These are phyloP conservation scores for Sesbania bispinosa DNA, from an alignment of 306 rosid species.

Conservation along the genomic window DNA sequence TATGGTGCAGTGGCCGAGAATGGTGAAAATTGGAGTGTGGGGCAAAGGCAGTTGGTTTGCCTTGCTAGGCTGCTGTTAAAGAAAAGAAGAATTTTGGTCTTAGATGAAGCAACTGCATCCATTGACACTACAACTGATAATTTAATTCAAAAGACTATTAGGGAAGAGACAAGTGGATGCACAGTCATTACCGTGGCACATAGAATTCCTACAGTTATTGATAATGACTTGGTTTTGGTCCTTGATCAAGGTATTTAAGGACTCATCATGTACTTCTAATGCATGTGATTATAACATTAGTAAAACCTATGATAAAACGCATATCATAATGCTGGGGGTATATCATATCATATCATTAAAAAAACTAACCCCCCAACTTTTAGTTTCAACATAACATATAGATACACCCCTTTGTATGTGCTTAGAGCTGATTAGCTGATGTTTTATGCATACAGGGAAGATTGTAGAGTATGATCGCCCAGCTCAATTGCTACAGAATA, in stretches of 20 bases:
- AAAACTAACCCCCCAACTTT: too few relatives aligned
- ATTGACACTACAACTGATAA: constrained; percentile 56
- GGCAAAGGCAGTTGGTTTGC: constrained; percentile 74
- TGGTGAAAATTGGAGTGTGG: constrained; percentile 80
- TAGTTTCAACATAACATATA: too few relatives aligned
- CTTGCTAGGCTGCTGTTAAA: constrained; percentile 61
- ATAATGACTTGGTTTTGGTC: constrained; percentile 64
- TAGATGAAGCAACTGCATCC: constrained; percentile 81
- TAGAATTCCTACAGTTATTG: constrained; percentile 66
- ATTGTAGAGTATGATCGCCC: constrained; percentile 62
- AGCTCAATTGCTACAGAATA: constrained; percentile 44
- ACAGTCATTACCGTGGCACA: constrained; percentile 29
- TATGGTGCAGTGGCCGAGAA: constrained; percentile 57
- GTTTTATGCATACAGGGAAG: constrained; percentile 36
- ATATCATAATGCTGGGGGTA: neutral
- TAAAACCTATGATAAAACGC: neutral
- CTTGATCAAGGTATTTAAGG: constrained; percentile 51
- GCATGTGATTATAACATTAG: neutral
- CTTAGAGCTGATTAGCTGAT: too few relatives aligned
- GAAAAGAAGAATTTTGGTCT: constrained; percentile 52
- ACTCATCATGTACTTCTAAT: neutral
- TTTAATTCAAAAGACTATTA: constrained; percentile 51
- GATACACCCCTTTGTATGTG: too few relatives aligned
- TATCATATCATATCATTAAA: neutral
- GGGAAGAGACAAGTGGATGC: constrained; percentile 54